Base-by-base conservation (phyloP, 1,139 yeast genomes). In the Geotrichum histeridarum region DNA sequence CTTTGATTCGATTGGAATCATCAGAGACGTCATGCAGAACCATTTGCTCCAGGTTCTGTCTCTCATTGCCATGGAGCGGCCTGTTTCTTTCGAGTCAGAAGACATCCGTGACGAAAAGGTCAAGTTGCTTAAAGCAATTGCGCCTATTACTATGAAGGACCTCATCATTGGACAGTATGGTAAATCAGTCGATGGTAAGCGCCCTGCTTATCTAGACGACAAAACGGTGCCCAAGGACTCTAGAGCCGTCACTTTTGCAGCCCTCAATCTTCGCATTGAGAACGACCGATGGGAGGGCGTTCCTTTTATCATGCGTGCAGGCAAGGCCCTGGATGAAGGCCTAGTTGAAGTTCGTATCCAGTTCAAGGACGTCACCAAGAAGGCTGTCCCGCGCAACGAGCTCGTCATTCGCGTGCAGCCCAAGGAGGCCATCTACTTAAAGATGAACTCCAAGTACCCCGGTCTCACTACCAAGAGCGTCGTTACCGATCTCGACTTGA, bases 231-330 rank as follows among this genome's bases (percentile, higher is more conserved):
- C 83, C 60, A 75, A 79, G 48, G 83, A 78, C 60, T 88, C 96
- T 54, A 86, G 86, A 69, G 87, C 95, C 68, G 90, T 89, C 54
- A 93, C 99, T 2, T 93, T 81, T 71, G 97, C 97, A 15, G 97
- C 97, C 4, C 69, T 93, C 60, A 81, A 84, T 18, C 69, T 91
- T 61, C 76, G 82, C 60, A 87, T 93, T 68, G 77, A 83, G 66
- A 94, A 90, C 71, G 98, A 91, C 72, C 83, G 98, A 70, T 93
- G 99, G 99, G 93, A 86, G 61, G 97, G 97, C 64, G 98, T 93
- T 50, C 99, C 99, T 55, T 83, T 93, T 67, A 86, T 93, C 53
- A 77, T 93, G 77, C 82, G 96, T 73, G 99, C 98, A 22, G 99
- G 99, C 67, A 93, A 93, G 75, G 97, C 97, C 14, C 77, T 91